Percentiles rank a stretch among this genome's conserved stretches.
phyloP scores from a whole-genome alignment of 306 rosid species.

The Vachellia collinsii region DNA sequence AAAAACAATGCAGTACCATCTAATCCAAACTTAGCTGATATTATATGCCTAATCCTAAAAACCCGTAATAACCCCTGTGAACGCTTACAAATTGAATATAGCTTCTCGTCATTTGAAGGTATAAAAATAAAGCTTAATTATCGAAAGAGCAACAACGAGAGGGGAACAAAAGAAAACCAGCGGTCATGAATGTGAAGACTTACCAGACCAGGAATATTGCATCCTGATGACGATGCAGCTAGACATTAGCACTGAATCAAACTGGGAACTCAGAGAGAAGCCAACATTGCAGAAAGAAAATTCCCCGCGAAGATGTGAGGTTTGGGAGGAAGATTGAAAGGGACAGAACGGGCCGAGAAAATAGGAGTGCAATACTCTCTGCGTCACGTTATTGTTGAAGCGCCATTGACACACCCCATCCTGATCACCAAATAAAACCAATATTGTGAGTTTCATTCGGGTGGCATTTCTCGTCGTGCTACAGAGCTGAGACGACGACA shows the following conservation, averaged over 20 bases:
- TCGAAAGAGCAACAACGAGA: neutral
- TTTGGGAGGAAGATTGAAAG: slow-evolving; percentile 32
- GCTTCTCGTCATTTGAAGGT: slow-evolving; percentile 13
- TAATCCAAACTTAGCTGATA: slow-evolving; percentile 18
- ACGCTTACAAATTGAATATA: neutral
- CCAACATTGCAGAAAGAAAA: slow-evolving; percentile 4
- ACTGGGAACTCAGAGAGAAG: slow-evolving; percentile 12
- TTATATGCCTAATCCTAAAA: neutral
- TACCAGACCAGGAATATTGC: neutral
- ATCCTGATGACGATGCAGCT: slow-evolving; percentile 28
- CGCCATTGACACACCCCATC: neutral
- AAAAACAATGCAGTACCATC: neutral
- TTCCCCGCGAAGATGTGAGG: slow-evolving; percentile 29
- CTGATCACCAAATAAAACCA: slow-evolving; percentile 12
- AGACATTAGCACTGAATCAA: slow-evolving; percentile 21
- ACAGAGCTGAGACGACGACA: neutral
- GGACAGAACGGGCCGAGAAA: slow-evolving; percentile 36
- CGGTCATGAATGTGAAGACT: slow-evolving; percentile 1
- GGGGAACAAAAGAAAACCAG: neutral
- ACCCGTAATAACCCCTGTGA: neutral
- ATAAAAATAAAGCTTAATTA: neutral
- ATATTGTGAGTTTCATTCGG: neutral
- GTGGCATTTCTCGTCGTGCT: neutral
- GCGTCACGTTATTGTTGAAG: slow-evolving; percentile 46
- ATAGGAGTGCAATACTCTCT: slow-evolving; percentile 63